A percentile compares a stretch with the other conserved stretches of the same genome.
Conservation (phyloP, 73 alveolate species). For the Symbiodinium natans region DNA sequence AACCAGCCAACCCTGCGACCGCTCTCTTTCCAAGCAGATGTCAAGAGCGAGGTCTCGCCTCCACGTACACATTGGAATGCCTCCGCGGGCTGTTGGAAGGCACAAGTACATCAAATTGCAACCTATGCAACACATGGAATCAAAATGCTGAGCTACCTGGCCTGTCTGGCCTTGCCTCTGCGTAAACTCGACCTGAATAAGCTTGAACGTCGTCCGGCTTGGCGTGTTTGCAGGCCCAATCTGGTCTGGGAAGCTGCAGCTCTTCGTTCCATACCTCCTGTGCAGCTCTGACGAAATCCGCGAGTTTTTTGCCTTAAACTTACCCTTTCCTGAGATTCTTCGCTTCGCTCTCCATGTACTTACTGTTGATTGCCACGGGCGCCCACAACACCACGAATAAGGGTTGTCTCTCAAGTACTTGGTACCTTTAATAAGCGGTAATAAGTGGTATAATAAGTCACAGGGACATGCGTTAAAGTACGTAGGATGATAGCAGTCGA, state of each 20-base stretch:
- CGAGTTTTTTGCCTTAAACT: background rate
- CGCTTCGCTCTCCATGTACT: too few relatives aligned
- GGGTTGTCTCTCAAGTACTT: too few relatives aligned
- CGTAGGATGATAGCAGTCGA: too few relatives aligned
- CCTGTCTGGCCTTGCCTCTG: conserved; percentile 93
- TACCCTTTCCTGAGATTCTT: background rate
- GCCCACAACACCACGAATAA: too few relatives aligned
- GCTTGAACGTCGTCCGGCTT: conserved; percentile 36
- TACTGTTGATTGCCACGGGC: too few relatives aligned
- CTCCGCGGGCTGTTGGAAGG: background rate
- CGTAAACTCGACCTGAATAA: conserved; percentile 46
- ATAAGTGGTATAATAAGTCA: too few relatives aligned
- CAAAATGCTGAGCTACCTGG: background rate
- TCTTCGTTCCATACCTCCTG: conserved; percentile 65
- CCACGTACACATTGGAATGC: conserved; percentile 2
- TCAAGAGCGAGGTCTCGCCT: background rate
- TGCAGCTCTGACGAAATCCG: background rate
- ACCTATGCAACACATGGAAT: too few relatives aligned
- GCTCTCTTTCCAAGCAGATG: too few relatives aligned
- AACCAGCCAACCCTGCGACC: too few relatives aligned
- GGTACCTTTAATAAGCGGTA: too few relatives aligned
- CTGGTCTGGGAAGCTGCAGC: conserved; percentile 83
- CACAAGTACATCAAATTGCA: background rate
- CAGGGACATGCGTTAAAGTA: too few relatives aligned
- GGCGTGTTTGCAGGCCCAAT: conserved; percentile 93